Evolutionary conservation across 495 filamentous ascomycete species (phyloP), one percentile per base, ranked within the genome.

Genomic region (Talaromyces trachyspermus): DNA sequence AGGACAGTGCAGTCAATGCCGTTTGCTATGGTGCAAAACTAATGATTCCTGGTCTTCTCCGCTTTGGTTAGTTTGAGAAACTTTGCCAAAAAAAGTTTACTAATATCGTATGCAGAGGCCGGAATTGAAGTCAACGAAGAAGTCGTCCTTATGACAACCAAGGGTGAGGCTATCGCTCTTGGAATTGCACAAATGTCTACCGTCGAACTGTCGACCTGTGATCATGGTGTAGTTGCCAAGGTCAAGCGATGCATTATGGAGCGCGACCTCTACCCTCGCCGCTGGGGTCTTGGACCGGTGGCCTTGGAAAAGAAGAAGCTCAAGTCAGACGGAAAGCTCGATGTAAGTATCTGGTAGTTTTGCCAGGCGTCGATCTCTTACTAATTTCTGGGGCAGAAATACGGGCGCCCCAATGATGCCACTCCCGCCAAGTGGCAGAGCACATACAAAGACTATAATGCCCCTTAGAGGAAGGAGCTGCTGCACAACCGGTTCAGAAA

Each of bases 221-320:
- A 95, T 61, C 94, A 98, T 65, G 94, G 94, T 54, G 86, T 95
- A 25, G 91, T 97, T 37, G 92, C 94, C 43, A 95, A 95, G 74
- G 83, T 97, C 61, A 97, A 97, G 81, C 81, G 92, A 46, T 89
- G 87, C 65, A 98, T 98, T 67, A 97, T 98, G 92, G 94, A 98
- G 71, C 86, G 92, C 51, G 91, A 96, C 61, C 74, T 95, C 10
- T 98, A 98, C 75, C 91, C 91, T 48, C 78, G 86, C 61, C 71
- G 89, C 73, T 98, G 92, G 92, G 94, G 94, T 42, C 66, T 95
- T 54, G 92, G 92, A 36, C 90, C 91, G 32, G 79, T 87, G 47
- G 90, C 92, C 22, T 57, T 84, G 33, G 85, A 95, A 71, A 98
- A 98, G 82, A 97, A 97, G 83, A 94, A 96, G 80, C 80, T 98